Percentiles rank a stretch among this genome's conserved stretches.
Conservation (phyloP, 2,329 filamentous ascomycete species). For the Diplocarpon mali region DNA sequence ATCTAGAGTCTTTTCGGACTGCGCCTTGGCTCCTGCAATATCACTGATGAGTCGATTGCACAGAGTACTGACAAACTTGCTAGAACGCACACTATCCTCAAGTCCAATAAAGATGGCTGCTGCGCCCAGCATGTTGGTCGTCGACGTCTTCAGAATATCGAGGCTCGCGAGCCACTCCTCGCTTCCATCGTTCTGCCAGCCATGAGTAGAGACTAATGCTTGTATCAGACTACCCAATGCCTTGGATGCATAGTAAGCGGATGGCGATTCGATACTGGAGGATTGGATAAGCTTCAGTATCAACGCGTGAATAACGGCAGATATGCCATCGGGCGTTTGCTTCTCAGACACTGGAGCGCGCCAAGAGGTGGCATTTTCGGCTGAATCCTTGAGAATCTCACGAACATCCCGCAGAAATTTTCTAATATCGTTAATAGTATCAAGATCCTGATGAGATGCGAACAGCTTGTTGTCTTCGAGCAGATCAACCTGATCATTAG, state of each 20-base stretch:
- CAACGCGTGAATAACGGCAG: slow-evolving; percentile 32
- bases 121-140: slow-evolving; percentile 37
- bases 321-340: slow-evolving; percentile 24
- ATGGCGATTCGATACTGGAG: slow-evolving; percentile 32
- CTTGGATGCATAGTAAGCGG: slow-evolving; percentile 42
- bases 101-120: slow-evolving; percentile 42
- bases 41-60: slow-evolving; percentile 51
- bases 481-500: slow-evolving; percentile 40
- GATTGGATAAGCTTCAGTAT: slow-evolving; percentile 35
- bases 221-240: slow-evolving; percentile 40
- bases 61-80: slow-evolving; percentile 39
- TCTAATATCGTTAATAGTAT: slow-evolving; percentile 19
- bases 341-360: slow-evolving; percentile 9
- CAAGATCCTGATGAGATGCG: slow-evolving; percentile 29
- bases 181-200: slow-evolving; percentile 31
- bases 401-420: slow-evolving; percentile 11
- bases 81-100: slow-evolving; percentile 35
- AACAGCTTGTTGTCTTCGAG: slow-evolving; percentile 37
- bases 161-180: slow-evolving; percentile 38
- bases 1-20: slow-evolving; percentile 35
- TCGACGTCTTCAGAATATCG: slow-evolving; percentile 36
- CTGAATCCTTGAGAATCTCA: slow-evolving; percentile 4
- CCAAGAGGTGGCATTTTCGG: slow-evolving; percentile 36
- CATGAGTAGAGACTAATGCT: slow-evolving; percentile 35
- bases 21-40: slow-evolving; percentile 37